Percentiles rank a stretch among this genome's conserved stretches.
phyloP scores from a whole-genome alignment of 2,329 filamentous ascomycete species.

The Scedosporium aurantiacum region DNA sequence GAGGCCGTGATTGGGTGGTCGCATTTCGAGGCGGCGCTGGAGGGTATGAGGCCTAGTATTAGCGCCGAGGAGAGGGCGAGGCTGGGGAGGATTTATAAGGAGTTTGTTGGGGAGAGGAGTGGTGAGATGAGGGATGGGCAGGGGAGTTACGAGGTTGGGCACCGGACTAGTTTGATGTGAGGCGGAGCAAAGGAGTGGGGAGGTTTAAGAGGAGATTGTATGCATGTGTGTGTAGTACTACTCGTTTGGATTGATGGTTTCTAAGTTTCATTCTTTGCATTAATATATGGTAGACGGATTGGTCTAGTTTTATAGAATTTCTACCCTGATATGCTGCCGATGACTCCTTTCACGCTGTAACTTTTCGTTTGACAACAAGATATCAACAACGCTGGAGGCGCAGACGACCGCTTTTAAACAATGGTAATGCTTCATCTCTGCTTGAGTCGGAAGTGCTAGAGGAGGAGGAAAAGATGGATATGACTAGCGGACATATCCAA shows the following conservation, averaged over 20 bases:
- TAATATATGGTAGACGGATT: not conserved
- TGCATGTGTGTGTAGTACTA: not conserved
- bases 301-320: too few relatives aligned
- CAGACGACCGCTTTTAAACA: too few relatives aligned
- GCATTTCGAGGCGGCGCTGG: constrained; percentile 69
- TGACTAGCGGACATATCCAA: not conserved
- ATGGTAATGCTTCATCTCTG: too few relatives aligned
- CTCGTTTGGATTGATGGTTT: not conserved
- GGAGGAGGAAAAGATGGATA: too few relatives aligned
- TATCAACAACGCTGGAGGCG: too few relatives aligned
- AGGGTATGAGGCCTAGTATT: constrained; percentile 71
- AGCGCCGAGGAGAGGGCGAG: constrained; percentile 64
- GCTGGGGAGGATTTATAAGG: constrained; percentile 71
- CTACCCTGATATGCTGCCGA: too few relatives aligned
- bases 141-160: constrained; percentile 83
- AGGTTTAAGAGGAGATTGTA: not conserved
- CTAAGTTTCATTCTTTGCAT: not conserved
- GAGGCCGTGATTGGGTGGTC: constrained; percentile 79
- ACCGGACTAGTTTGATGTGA: constrained; percentile 85
- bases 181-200: not conserved
- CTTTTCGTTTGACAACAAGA: too few relatives aligned
- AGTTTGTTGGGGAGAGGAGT: constrained; percentile 86
- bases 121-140: constrained; percentile 94
- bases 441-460: too few relatives aligned
- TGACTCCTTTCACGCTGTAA: too few relatives aligned